phyloP scores from a whole-genome alignment of 768 basidiomycete genomes.

The Naganishia friedmannii region DNA sequence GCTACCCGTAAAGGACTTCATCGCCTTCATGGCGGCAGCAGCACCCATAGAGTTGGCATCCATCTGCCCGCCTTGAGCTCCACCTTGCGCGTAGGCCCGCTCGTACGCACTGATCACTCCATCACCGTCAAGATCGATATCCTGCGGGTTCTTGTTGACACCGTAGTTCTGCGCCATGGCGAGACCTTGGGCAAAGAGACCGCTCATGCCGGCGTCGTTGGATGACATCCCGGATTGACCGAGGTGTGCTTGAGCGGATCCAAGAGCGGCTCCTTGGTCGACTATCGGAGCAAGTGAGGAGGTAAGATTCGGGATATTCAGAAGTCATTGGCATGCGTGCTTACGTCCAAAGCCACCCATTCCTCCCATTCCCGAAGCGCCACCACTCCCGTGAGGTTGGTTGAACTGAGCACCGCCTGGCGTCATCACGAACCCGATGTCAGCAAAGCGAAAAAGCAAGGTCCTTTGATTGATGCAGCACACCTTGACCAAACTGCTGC shows the following conservation, averaged over 20 bases:
- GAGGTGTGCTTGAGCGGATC: constrained; percentile 60
- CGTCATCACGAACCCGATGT: not conserved
- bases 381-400: constrained; percentile 39
- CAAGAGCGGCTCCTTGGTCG: constrained; percentile 63
- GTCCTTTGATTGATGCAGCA: not conserved
- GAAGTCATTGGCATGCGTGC: not conserved
- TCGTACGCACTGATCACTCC: constrained; percentile 63
- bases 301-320: too few relatives aligned
- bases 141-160: constrained; percentile 57
- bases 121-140: constrained; percentile 66
- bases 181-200: constrained; percentile 25
- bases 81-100: constrained; percentile 61
- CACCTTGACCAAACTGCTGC: not conserved
- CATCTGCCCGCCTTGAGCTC: constrained; percentile 55
- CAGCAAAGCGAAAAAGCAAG: not conserved
- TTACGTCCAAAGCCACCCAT: constrained; percentile 23
- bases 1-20: constrained; percentile 61
- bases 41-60: constrained; percentile 57
- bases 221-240: constrained; percentile 52
- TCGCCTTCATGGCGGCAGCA: constrained; percentile 71
- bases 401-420: constrained; percentile 40
- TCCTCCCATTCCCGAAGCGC: not conserved
- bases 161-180: constrained; percentile 30
- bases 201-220: not conserved
- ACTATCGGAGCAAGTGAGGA: too few relatives aligned